phyloP scores from a whole-genome alignment of 202 grass and related monocot genomes.

The Thinopyrum obtusiflorum region DNA sequence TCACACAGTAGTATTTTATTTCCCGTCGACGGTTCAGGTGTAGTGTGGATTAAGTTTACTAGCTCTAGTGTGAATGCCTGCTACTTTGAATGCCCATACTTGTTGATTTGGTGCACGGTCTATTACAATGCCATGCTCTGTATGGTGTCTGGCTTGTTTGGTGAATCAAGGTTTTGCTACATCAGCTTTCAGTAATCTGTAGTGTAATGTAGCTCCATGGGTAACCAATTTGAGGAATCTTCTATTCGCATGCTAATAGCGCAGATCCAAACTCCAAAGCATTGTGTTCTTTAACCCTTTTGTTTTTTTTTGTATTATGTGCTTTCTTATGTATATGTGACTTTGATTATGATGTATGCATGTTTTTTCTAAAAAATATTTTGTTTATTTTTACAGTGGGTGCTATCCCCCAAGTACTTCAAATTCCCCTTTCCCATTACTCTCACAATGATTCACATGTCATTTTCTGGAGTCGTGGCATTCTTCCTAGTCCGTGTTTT shows the following conservation, averaged over 20 bases:
- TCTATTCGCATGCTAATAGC: not conserved
- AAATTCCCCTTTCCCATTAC: conserved; percentile 98
- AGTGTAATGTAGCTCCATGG: not conserved
- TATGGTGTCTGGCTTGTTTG: not conserved
- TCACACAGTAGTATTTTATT: not conserved
- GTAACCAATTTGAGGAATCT: not conserved
- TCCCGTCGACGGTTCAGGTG: not conserved
- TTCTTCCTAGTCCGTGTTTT: conserved; percentile 97
- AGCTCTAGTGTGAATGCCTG: not conserved
- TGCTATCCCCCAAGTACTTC: conserved; percentile 97
- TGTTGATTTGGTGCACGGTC: conserved; percentile 21
- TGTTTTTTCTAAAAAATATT: no score
- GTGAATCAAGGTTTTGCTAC: not conserved
- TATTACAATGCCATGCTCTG: conserved; percentile 3
- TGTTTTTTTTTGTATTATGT: not conserved
- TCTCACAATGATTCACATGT: conserved; percentile 99
- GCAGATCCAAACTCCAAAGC: not conserved
- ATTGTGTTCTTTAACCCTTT: not conserved
- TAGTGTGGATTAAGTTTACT: not conserved
- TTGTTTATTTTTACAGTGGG: conserved; percentile 66
- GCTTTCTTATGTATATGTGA: not conserved
- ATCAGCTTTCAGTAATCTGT: not conserved
- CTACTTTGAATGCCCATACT: not conserved
- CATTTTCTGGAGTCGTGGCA: conserved; percentile 80
- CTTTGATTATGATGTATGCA: not conserved